Evolutionary conservation across 2,329 filamentous ascomycete species (phyloP), one percentile per base, ranked within the genome.

Genomic region (Purpureocillium lavendulum): DNA sequence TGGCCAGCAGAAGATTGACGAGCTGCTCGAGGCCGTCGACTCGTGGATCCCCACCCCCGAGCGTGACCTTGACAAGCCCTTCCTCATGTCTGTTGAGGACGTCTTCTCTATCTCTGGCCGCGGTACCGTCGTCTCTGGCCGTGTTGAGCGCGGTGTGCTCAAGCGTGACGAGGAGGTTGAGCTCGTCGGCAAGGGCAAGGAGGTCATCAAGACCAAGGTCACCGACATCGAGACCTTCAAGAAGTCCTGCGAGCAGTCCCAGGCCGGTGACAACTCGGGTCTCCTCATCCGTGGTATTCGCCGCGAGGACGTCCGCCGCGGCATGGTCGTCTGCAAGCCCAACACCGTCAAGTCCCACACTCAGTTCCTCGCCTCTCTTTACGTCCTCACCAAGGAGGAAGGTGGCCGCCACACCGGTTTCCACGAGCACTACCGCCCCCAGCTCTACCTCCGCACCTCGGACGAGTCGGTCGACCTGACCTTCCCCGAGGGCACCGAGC

Each of bases 201-300:
- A 80, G 34, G 70, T 87, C 51, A 86, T 97, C 75, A 96, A 94
- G 81, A 97, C 92, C 66, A 97, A 96, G 77, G 90, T 98, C 50
- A 98, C 92, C 58, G 94, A 98, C 60, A 97, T 98, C 53, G 92
- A 98, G 75, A 98, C 90, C 50, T 98, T 98, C 78, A 96, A 97
- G 79, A 98, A 98, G 80, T 94, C 88, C 36, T 97, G 92, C 67
- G 89, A 96, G 43, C 87, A 95, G 70, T 94, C 90, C 43, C 80
- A 86, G 56, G 92, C 92, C 46, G 92, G 92, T 65, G 92, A 98
- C 70, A 98, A 97, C 81, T 96, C 92, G 18, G 92, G 92, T 60
- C 84, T 98, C 30, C 80, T 98, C 40, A 83, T 98, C 65, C 87
- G 92, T 70, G 90, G 92, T 75, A 69, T 98, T 60, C 89, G 88